These are phyloP conservation scores for Penstemon eatonii DNA, from an alignment of 257 asterid genomes.

Conservation along the genomic window DNA sequence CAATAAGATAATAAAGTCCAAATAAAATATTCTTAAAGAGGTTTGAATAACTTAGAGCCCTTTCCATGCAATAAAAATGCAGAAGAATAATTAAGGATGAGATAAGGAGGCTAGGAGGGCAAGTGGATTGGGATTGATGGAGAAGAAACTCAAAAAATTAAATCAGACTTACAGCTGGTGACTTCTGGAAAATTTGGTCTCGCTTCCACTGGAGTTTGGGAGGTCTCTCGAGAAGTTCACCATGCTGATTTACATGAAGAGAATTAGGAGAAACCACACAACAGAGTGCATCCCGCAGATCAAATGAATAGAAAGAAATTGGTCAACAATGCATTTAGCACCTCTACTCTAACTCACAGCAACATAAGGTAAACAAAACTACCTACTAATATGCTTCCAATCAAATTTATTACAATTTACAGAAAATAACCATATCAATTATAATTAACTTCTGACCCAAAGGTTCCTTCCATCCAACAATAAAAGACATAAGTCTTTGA, in stretches of 20 bases:
- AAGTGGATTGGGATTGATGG: constrained; percentile 1
- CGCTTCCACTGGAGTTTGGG: constrained; percentile 87
- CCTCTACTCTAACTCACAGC: constrained; percentile 18
- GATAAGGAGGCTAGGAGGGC: background rate
- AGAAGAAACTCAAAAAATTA: constrained; percentile 19
- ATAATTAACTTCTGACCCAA: constrained; percentile 10
- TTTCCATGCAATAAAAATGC: constrained; percentile 6
- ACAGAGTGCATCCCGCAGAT: constrained; percentile 20
- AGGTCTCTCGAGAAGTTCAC: constrained; percentile 82
- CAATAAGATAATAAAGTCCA: constrained; percentile 22
- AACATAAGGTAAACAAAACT: background rate
- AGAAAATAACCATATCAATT: background rate
- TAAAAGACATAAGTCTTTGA: constrained; percentile 14
- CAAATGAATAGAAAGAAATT: constrained; percentile 13
- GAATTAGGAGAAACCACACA: constrained; percentile 18
- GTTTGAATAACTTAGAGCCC: constrained; percentile 19
- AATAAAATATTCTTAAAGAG: constrained; percentile 21
- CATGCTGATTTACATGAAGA: constrained; percentile 59
- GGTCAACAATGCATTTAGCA: constrained; percentile 17
- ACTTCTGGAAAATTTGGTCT: constrained; percentile 70
- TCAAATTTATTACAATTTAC: background rate
- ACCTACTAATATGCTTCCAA: constrained; percentile 13
- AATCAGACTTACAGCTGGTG: constrained; percentile 69
- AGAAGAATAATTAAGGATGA: background rate
- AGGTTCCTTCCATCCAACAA: constrained; percentile 16